Conservation (phyloP, 768 basidiomycete genomes). For the Boletus sp. region DNA sequence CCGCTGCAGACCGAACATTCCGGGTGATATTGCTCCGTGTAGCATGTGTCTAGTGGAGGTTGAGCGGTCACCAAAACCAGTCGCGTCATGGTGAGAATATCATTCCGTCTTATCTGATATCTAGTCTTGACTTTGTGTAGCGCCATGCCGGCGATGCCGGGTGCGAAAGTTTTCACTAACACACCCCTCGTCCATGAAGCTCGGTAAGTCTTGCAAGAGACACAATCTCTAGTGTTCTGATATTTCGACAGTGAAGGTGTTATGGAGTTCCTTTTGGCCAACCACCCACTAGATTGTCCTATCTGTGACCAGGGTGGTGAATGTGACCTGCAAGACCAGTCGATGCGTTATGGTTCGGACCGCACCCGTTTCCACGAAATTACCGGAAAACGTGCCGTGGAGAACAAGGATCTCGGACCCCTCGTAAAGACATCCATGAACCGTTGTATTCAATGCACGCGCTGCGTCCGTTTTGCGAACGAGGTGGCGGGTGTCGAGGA, state of each 20-base stretch:
- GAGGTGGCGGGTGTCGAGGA: slow-evolving; percentile 99
- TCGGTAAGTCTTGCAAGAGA: slow-evolving; percentile 44
- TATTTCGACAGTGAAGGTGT: slow-evolving; percentile 75
- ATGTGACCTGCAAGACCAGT: slow-evolving; percentile 98
- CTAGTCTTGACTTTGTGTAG: slow-evolving; percentile 35
- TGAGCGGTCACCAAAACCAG: slow-evolving; percentile 90
- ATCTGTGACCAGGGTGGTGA: slow-evolving; percentile 99
- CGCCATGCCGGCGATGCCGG: slow-evolving; percentile 98
- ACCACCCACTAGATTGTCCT: slow-evolving; percentile 98
- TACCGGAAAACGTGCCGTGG: slow-evolving; percentile 94
- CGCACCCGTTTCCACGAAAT: slow-evolving; percentile 98
- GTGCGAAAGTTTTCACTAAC: slow-evolving; percentile 89
- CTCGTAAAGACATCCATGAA: slow-evolving; percentile 99
- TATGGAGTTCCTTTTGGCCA: slow-evolving; percentile 97
- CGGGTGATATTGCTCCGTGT: slow-evolving; percentile 4
- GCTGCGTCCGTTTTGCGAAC: slow-evolving; percentile 98
- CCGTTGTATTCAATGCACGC: slow-evolving; percentile 98
- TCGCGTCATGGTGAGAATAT: slow-evolving; percentile 80
- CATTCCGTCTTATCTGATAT: neutral
- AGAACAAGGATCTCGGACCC: slow-evolving; percentile 97
- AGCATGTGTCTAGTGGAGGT: slow-evolving; percentile 99
- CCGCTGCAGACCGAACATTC: slow-evolving; percentile 1
- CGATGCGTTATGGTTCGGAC: slow-evolving; percentile 98
- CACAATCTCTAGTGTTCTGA: slow-evolving; percentile 5
- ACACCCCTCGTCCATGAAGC: slow-evolving; percentile 89